These are phyloP conservation scores for Leishmania lainsoni DNA, from an alignment of 208 protist species.

Conservation along the genomic window DNA sequence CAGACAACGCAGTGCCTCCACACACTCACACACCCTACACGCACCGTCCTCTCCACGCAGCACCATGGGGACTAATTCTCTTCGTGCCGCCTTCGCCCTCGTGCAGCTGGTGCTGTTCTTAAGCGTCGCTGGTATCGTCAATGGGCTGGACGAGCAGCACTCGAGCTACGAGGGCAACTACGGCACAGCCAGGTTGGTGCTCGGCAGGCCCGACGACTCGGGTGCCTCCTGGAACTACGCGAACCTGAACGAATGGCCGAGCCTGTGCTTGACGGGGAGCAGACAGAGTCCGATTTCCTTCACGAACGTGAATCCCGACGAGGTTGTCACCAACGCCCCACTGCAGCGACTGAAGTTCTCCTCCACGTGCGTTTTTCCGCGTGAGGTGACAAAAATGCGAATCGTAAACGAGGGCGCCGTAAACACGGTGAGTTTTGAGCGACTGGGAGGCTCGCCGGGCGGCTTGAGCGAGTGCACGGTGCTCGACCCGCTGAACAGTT, in stretches of 20 bases:
- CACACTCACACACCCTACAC: not conserved
- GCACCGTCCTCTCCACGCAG: not conserved
- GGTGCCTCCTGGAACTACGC: constrained; percentile 43
- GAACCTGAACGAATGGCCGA: constrained; percentile 50
- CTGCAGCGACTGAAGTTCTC: constrained; percentile 59
- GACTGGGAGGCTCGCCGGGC: constrained; percentile 25
- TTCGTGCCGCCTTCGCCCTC: not conserved
- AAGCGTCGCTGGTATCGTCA: not conserved
- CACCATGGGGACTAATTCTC: not conserved
- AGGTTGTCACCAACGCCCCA: constrained; percentile 35
- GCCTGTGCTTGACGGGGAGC: constrained; percentile 48
- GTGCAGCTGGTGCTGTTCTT: not conserved
- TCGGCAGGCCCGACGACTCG: constrained; percentile 17
- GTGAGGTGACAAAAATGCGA: constrained; percentile 52
- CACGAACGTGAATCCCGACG: constrained; percentile 47
- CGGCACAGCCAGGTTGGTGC: constrained; percentile 44
- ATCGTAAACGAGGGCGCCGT: constrained; percentile 60
- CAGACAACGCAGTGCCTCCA: not conserved
- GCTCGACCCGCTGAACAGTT: constrained; percentile 46
- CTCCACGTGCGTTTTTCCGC: constrained; percentile 48
- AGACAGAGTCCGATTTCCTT: constrained; percentile 81
- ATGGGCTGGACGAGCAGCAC: constrained; percentile 12
- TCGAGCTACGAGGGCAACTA: constrained; percentile 61
- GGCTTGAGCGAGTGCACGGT: constrained; percentile 56
- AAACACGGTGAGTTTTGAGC: constrained; percentile 49